Evolutionary conservation across 2,329 filamentous ascomycete genomes (phyloP).

Genomic region (Fusarium sp.): DNA sequence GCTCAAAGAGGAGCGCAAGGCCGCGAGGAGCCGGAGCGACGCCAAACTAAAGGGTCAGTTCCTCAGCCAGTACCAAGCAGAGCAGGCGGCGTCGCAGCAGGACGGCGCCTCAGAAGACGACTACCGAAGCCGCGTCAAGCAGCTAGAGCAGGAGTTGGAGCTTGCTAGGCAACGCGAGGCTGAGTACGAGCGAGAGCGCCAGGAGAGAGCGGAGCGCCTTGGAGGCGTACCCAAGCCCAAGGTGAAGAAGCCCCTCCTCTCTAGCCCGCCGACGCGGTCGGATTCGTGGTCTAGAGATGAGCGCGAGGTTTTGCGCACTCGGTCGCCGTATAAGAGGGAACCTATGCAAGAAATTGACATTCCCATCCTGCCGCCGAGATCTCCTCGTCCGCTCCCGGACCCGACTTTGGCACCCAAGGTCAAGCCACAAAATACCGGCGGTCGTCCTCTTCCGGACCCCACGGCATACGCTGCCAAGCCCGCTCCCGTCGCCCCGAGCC

Average conservation of each 20-base stretch:
- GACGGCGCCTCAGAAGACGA: conserved; percentile 53
- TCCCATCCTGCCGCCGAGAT: conserved; percentile 42
- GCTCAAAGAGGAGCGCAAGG: conserved; percentile 74
- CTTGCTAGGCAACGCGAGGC: conserved; percentile 71
- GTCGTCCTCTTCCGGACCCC: conserved; percentile 39
- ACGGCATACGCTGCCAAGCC: conserved; percentile 34
- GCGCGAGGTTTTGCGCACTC: conserved; percentile 71
- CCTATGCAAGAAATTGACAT: conserved; percentile 43
- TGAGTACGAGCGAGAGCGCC: conserved; percentile 70
- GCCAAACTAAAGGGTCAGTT: conserved; percentile 83
- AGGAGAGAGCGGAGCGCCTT: conserved; percentile 58
- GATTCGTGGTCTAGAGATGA: conserved; percentile 75
- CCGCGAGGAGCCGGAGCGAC: conserved; percentile 73
- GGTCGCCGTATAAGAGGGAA: conserved; percentile 58
- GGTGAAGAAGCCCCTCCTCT: conserved; percentile 45
- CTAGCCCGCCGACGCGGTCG: conserved; percentile 59
- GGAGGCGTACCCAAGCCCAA: conserved; percentile 38
- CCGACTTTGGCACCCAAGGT: conserved; percentile 49
- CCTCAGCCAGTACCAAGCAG: conserved; percentile 86
- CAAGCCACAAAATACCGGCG: conserved; percentile 23
- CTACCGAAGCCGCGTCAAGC: conserved; percentile 77
- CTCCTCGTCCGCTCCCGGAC: conserved; percentile 66
- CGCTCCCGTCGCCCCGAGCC: conserved; percentile 50
- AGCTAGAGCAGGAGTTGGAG: conserved; percentile 81
- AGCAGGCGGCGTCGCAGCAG: conserved; percentile 57